Conservation (phyloP, 31 red algal species). For the Bonnemaisonia californica region DNA sequence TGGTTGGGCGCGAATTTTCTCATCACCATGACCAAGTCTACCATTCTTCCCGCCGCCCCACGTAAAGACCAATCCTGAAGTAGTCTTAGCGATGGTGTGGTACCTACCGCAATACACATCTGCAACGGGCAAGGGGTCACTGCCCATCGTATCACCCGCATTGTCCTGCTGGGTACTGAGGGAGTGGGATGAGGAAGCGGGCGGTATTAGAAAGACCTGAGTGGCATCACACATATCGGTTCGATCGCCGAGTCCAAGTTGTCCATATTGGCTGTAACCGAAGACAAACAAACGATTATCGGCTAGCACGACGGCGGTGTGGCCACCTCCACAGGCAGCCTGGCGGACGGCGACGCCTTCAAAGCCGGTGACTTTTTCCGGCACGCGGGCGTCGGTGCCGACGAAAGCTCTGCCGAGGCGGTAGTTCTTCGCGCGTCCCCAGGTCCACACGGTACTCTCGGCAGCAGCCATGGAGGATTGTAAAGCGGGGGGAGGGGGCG, state of each 20-base stretch:
- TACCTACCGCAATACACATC: slow-evolving; percentile 87
- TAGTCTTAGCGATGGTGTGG: slow-evolving; percentile 81
- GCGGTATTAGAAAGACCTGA: slow-evolving; percentile 55
- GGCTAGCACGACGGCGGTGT: slow-evolving; percentile 77
- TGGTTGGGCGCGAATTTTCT: slow-evolving; percentile 77
- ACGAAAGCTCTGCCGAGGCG: slow-evolving; percentile 82
- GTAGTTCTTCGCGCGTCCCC: slow-evolving; percentile 96
- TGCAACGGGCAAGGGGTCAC: slow-evolving; percentile 36
- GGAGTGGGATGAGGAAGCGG: slow-evolving; percentile 6
- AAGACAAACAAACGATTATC: slow-evolving; percentile 74
- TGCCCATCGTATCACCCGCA: background rate
- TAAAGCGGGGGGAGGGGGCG: background rate
- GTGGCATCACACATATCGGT: slow-evolving; percentile 72
- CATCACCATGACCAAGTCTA: slow-evolving; percentile 85
- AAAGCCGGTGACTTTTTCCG: slow-evolving; percentile 66
- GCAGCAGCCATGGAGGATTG: slow-evolving; percentile 47
- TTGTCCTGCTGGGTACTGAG: background rate
- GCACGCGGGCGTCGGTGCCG: slow-evolving; percentile 61
- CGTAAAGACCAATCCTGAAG: slow-evolving; percentile 72
- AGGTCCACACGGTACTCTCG: slow-evolving; percentile 78
- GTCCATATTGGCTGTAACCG: slow-evolving; percentile 94
- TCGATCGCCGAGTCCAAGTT: slow-evolving; percentile 90
- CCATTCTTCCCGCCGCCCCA: slow-evolving; percentile 99
- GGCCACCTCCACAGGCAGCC: slow-evolving; percentile 90
- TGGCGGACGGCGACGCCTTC: slow-evolving; percentile 57